phyloP scores from a whole-genome alignment of 148 eudicot species.

The Oxyria digyna region DNA sequence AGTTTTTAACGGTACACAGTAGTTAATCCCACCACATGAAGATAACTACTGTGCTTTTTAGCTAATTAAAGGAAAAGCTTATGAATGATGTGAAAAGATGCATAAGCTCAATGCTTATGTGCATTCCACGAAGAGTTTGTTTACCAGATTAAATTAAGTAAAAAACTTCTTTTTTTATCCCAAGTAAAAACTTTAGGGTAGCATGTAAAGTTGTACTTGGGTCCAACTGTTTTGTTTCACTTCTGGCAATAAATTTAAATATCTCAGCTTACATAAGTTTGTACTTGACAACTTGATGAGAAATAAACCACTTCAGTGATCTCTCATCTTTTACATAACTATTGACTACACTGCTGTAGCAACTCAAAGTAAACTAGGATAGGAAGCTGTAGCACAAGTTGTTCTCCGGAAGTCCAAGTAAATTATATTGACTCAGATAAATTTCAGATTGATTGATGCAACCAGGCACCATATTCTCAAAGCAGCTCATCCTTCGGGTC shows the following conservation, averaged over 20 bases:
- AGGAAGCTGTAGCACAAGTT: too few relatives aligned
- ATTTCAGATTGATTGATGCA: slow-evolving; percentile 53
- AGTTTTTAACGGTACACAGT: too few relatives aligned
- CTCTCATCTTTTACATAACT: not conserved
- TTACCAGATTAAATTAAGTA: not conserved
- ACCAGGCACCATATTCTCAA: slow-evolving; percentile 76
- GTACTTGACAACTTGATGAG: not conserved
- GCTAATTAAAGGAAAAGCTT: too few relatives aligned
- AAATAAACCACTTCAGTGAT: not conserved
- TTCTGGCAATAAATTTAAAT: not conserved
- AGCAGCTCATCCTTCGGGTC: slow-evolving; percentile 98
- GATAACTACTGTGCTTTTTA: too few relatives aligned
- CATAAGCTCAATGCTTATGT: not conserved
- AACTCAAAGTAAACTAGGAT: not conserved
- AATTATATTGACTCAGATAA: too few relatives aligned
- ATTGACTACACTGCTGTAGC: not conserved
- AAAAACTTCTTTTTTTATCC: too few relatives aligned
- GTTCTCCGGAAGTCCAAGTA: too few relatives aligned
- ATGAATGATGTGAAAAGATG: not conserved
- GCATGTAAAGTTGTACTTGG: not conserved
- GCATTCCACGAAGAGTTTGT: not conserved
- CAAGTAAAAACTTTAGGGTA: not conserved
- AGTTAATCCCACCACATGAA: too few relatives aligned
- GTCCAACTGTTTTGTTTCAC: not conserved
- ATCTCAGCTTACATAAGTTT: not conserved